phyloP scores from a whole-genome alignment of 2,329 filamentous ascomycete genomes.

The Sporothrix euskadiensis region DNA sequence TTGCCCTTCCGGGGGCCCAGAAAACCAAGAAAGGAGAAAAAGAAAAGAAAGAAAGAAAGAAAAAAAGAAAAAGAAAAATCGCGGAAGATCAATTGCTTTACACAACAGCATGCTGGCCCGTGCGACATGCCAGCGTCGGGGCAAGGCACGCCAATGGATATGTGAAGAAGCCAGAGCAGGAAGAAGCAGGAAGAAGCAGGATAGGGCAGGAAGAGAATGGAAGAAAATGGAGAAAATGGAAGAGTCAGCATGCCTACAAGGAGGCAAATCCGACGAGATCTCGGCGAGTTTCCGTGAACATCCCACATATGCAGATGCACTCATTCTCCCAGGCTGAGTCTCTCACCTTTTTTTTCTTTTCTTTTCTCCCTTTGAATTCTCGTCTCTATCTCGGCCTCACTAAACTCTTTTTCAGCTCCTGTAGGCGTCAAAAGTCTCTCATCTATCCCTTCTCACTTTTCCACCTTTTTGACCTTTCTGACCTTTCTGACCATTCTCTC shows the following conservation, averaged over 20 bases:
- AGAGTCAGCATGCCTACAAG: background rate
- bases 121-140: background rate
- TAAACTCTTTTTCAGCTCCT: no score
- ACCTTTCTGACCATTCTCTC: no score
- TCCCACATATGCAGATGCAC: background rate
- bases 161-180: background rate
- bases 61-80: background rate
- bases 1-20: no score
- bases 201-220: no score
- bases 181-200: background rate
- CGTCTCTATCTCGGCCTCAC: background rate
- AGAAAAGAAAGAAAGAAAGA: background rate
- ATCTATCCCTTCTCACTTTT: no score
- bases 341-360: background rate
- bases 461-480: no score
- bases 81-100: background rate
- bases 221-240: background rate
- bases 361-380: background rate
- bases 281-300: background rate
- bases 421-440: no score
- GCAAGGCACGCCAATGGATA: background rate
- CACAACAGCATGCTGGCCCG: background rate
- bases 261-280: background rate
- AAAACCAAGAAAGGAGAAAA: background rate
- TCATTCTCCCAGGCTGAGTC: background rate